phyloP scores from a whole-genome alignment of 1,139 yeast genomes.

The Debaryomyces psychrophilus region DNA sequence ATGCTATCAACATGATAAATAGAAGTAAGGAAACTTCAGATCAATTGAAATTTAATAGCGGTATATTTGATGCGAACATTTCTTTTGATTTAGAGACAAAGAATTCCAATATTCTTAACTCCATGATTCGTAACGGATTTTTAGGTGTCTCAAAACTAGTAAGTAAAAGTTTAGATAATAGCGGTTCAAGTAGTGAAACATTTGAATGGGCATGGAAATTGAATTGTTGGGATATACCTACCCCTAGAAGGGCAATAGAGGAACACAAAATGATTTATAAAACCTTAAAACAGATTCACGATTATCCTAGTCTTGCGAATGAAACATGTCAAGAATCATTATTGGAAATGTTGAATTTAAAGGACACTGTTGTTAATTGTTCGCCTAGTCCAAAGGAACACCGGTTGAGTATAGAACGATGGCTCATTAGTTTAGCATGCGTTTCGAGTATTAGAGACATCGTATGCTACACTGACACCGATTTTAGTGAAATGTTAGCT shows the following conservation, averaged over 20 bases:
- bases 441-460: conserved; percentile 30
- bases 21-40: conserved; percentile 39
- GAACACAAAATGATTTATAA: conserved; percentile 52
- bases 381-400: conserved; percentile 21
- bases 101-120: conserved; percentile 27
- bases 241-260: conserved; percentile 28
- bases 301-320: conserved; percentile 24
- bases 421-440: conserved; percentile 44
- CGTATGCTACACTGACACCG: conserved; percentile 10
- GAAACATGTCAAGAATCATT: conserved; percentile 23
- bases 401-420: conserved; percentile 18
- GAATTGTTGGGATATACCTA: conserved; percentile 69
- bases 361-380: conserved; percentile 14
- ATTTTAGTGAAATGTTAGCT: conserved; percentile 11
- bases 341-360: conserved; percentile 21
- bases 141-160: conserved; percentile 50
- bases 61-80: conserved; percentile 53
- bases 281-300: conserved; percentile 46
- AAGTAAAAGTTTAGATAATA: conserved; percentile 19
- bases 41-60: conserved; percentile 57
- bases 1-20: conserved; percentile 49
- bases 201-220: conserved; percentile 72
- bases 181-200: conserved; percentile 12
- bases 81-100: conserved; percentile 19
- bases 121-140: conserved; percentile 51